Evolutionary conservation across 192 early-diverging fungal species (phyloP), one percentile per base, ranked within the genome.

Genomic region (Mortierella antarctica): DNA sequence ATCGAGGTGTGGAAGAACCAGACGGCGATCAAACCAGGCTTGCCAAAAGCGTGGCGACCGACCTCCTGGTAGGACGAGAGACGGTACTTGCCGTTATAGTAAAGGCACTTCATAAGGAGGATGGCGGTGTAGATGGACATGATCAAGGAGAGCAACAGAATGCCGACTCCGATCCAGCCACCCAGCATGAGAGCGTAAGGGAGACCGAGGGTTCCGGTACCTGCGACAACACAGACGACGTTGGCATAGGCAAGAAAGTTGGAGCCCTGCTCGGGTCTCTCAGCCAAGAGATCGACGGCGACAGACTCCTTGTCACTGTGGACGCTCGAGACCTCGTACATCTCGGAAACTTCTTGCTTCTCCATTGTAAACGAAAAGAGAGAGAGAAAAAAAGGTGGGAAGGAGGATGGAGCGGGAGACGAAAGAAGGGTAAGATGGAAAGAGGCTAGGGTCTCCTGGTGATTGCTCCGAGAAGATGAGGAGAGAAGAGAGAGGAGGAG

Each of bases 191-290:
- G 84, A 4, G 94, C 91, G 74, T 91, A 95, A 8, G 95, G 95
- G 15, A 96, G 84, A 71, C 93, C 93, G 21, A 95, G 85, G 39
- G 92, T 88, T 11, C 95, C 95, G 10, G 90, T 91, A 64, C 94
- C 94, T 13, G 93, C 93, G 13, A 92, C 90, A 18, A 93, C 91
- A 70, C 94, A 95, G 9, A 89, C 83, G 12, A 92, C 79, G 62
- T 88, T 89, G 18, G 88, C 82, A 50, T 86, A 89, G 40, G 87
- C 91, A 17, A 84, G 73, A 41, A 87, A 71, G 41, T 82, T 83
- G 42, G 87, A 89, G 7, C 87, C 89, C 45, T 83, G 71, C 17
- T 64, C 71, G 17, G 78, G 78, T 20, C 78, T 55, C 62, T 73
- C 78, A 8, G 78, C 77, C 21, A 71, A 40, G 21, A 81, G 70